Evolutionary conservation across 176 grass and related monocot genomes (phyloP).

Genomic region (Hordeum marinum): DNA sequence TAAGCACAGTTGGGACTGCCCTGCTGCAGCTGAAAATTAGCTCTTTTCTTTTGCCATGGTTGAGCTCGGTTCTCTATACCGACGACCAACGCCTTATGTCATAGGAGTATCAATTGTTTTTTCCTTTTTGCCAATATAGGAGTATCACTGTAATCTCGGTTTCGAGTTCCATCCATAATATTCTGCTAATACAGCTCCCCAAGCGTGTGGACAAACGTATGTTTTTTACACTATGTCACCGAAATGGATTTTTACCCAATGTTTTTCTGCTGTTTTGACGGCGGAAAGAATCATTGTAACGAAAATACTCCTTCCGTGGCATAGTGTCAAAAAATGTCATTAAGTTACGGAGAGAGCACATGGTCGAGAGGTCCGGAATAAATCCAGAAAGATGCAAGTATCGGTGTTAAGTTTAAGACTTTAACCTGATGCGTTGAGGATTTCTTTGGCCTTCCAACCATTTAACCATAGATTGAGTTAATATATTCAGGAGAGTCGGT

Average conservation of each 20-base stretch:
- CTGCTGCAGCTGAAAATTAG: background rate
- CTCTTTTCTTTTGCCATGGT: background rate
- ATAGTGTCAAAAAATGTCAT: no score
- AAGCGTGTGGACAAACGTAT: background rate
- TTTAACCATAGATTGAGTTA: no score
- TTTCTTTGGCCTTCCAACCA: no score
- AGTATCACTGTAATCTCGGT: background rate
- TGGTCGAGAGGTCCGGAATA: no score
- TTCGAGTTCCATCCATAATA: background rate
- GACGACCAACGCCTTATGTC: no score
- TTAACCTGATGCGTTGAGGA: no score
- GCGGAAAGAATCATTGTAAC: background rate
- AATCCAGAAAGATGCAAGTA: no score
- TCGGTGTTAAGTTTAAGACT: no score
- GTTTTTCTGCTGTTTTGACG: background rate
- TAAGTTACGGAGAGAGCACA: no score
- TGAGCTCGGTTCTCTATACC: no score
- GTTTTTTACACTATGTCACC: background rate
- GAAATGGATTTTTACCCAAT: background rate
- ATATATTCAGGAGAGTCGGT: background rate
- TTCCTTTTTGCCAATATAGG: background rate
- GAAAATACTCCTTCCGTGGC: no score
- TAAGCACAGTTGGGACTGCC: background rate
- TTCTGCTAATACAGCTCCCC: background rate
- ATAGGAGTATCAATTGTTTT: no score